Evolutionary conservation across 2,329 filamentous ascomycete genomes (phyloP), one percentile per base, ranked within the genome.

Genomic region (Pyrenochaeta sp.): DNA sequence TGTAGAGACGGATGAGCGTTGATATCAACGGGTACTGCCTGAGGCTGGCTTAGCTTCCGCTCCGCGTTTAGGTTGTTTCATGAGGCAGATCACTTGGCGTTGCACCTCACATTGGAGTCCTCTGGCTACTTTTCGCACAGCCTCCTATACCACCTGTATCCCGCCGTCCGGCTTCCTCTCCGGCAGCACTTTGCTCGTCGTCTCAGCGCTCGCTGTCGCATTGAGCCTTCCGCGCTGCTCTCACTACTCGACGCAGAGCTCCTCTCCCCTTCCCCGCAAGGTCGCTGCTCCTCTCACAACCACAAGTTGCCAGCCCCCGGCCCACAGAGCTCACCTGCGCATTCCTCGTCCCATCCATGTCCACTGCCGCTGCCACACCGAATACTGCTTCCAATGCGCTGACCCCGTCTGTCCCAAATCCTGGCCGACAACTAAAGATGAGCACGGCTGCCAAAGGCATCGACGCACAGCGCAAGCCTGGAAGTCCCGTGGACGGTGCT

Each of bases 401-500:
- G 57, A 73, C 60, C 59, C 46, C 69, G 41, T 69, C 75, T 39
- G 55, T 76, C 45, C 64, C 78, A 56, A 63, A 76, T 51, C 60
- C 69, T 58, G 70, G 69, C 61, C 69, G 67, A 59, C 79, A 81
- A 56, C 71, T 83, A 69, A 83, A 84, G 70, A 78, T 81, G 66
- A 80, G 70, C 69, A 73, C 78, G 56, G 76, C 73, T 61, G 78
- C 75, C 56, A 85, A 84, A 74, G 76, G 75, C 54, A 75, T 81
- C 55, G 82, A 85, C 71, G 76, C 75, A 56, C 76, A 77, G 70
- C 82, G 83, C 72, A 84, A 83, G 74, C 83, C 81, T 61, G 80
- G 76, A 52, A 85, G 82, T 70, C 83, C 84, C 56, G 77, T 81
- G 40, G 83, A 85, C 68, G 79, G 75, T 58, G 77, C 74, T 64